Percentiles rank a stretch among this genome's conserved stretches.
phyloP scores from a whole-genome alignment of 2,329 filamentous ascomycete species.

The Blastomyces parvus region DNA sequence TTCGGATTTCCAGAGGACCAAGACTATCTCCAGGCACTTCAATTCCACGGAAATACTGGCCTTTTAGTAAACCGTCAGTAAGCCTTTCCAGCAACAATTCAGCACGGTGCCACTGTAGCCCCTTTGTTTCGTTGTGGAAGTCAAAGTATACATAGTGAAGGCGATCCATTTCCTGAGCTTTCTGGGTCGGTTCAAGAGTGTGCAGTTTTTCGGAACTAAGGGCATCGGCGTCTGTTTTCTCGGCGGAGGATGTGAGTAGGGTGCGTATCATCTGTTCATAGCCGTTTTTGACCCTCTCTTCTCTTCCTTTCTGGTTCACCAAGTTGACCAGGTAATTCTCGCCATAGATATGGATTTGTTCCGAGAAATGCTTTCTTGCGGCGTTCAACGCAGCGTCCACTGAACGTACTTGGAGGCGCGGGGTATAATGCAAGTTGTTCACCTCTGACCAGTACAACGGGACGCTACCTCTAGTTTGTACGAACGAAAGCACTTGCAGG shows the following conservation, averaged over 20 bases:
- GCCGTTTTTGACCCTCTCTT: conserved; percentile 78
- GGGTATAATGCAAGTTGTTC: conserved; percentile 85
- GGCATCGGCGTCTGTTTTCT: conserved; percentile 56
- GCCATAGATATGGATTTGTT: conserved; percentile 87
- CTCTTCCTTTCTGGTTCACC: conserved; percentile 90
- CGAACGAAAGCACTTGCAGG: conserved; percentile 83
- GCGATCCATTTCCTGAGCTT: conserved; percentile 61
- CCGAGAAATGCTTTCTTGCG: conserved; percentile 77
- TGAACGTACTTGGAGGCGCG: conserved; percentile 76
- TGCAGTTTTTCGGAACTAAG: conserved; percentile 71
- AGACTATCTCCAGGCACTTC: conserved; percentile 65
- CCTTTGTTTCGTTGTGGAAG: conserved; percentile 96
- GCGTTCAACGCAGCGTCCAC: conserved; percentile 71
- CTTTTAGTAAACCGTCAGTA: conserved; percentile 61
- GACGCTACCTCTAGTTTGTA: conserved; percentile 92
- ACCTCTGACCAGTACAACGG: conserved; percentile 95
- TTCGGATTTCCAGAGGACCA: conserved; percentile 68
- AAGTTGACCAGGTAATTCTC: conserved; percentile 97
- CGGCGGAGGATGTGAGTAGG: conserved; percentile 59
- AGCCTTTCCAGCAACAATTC: conserved; percentile 77
- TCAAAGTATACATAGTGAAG: conserved; percentile 98
- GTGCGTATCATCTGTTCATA: conserved; percentile 84
- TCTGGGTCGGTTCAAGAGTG: conserved; percentile 56
- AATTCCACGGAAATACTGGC: conserved; percentile 86
- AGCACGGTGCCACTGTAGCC: conserved; percentile 84